Evolutionary conservation across 2,329 filamentous ascomycete species (phyloP), one percentile per base, ranked within the genome.

Genomic region (Lasiodiplodia sp.): DNA sequence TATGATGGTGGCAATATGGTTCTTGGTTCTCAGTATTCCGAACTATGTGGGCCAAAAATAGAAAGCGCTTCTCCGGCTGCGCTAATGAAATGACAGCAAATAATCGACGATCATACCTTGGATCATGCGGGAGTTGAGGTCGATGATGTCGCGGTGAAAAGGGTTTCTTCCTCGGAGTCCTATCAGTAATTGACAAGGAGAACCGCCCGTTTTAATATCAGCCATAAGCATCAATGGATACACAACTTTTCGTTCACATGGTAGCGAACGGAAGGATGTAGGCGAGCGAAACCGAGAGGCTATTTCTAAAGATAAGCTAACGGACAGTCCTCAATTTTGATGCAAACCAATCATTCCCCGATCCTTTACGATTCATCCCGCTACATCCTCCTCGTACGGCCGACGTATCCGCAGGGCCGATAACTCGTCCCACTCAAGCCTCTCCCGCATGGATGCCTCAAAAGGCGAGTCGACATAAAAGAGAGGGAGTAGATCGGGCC

Each of bases 31-130:
- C 37, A 53, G 64, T 60, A 67, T 60, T 28, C 44, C 28, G 65
- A 60, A 55, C 47, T 60, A 38, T 31, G 8, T 51, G 55, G 38
- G 25, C 44, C 65, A 44, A 64, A 47, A 31, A 67, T 67, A 60
- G 65, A 67, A 51, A 60, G 65, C 65, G 65, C 55, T 52, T 57
- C 52, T 38, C 55, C 37, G 34, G 65, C 21, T 58, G 65, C 65
- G 65, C 44, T 60, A 60, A 58, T 67, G 44, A 51, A 57, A 67
- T 67, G 40, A 60, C 65, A 67, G 65, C 51, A 67, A 67, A 38
- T 58, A 67, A 51, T 67, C 40, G 34, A 34, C 25, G 49, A 23
- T 28, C 21, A 23, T 21, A 52, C 21, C 16, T 47, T 8, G 1
- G 16, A 21, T 18, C 7, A 47, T 18, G 16, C 18, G 18, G 7